Conservation (phyloP, 2,329 filamentous ascomycete genomes). For the Immersiporthe knoxdaviesiana region DNA sequence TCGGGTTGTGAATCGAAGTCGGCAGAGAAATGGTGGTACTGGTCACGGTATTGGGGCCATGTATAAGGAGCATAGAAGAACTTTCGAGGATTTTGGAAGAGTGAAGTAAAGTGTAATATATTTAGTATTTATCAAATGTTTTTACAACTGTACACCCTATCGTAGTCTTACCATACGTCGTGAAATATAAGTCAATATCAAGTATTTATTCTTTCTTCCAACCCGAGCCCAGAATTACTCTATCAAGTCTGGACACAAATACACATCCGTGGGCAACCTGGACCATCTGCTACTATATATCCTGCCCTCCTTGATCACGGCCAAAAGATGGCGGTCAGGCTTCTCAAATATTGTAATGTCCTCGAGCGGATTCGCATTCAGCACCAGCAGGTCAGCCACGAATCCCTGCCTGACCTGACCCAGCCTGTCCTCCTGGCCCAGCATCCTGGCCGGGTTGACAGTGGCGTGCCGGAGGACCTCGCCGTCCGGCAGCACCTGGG, state of each 20-base stretch:
- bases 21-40: no score
- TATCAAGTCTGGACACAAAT: conserved; percentile 8
- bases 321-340: conserved; percentile 48
- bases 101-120: no score
- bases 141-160: no score
- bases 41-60: no score
- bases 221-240: background rate
- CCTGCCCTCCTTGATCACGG: conserved; percentile 56
- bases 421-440: conserved; percentile 47
- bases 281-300: conserved; percentile 37
- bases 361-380: conserved; percentile 54
- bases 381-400: conserved; percentile 52
- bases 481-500: conserved; percentile 2
- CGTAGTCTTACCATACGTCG: no score
- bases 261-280: conserved; percentile 21
- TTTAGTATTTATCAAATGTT: no score
- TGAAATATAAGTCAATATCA: no score
- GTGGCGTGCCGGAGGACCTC: conserved; percentile 31
- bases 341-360: conserved; percentile 52
- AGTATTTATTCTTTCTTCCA: no score
- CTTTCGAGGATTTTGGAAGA: no score
- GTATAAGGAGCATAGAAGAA: no score
- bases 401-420: conserved; percentile 52
- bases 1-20: background rate
- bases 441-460: conserved; percentile 50